Evolutionary conservation across 169 alveolate species (phyloP), one percentile per base, ranked within the genome.

Genomic region (Cryptosporidium canis): DNA sequence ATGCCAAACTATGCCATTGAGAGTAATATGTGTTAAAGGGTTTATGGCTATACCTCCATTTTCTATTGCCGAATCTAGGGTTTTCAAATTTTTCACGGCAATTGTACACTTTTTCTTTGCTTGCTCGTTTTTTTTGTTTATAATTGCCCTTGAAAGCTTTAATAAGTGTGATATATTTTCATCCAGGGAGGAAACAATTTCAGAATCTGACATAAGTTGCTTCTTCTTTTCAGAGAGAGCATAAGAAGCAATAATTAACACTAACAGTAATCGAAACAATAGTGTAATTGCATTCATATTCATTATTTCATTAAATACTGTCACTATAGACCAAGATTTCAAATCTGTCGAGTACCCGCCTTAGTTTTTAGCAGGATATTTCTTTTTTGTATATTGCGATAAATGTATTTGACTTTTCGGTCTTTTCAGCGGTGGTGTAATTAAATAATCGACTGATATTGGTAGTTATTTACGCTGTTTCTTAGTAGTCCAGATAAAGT

Each of bases 1-100:
- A 39, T 58, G 72, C 87, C 87, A 77, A 37, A 77, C 27, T 39
- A 77, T 37, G 41, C 87, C 87, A 77, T 77, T 77, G n/a, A 77
- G 56, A 2, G 77, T 14, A 16, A 77, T n/a, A 5, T 11, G 4
- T 3, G 87, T 77, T 37, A 77, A 37, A 35, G 71, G 58, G 18
- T 55, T 55, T 1, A 77, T 41, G n/a, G 16, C 9, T 27, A 77
- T 58, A 58, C 27, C 58, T 35, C 72, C 48, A 14, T 77, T 77
- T 44, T 61, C 72, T 58, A 31, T 37, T 21, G 61, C 87, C 55
- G 72, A 41, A 7, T 21, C 29, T 21, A 77, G 45, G 11, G 72
- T 37, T 56, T 56, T 77, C 21, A 77, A 6, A 41, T 77, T 77
- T 37, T 77, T 77, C 31, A 77, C 12, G 11, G 72, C 71, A 8